These are phyloP conservation scores for Paramarasmius palmivorus DNA, from an alignment of 1,284 basidiomycete genomes.

Conservation along the genomic window DNA sequence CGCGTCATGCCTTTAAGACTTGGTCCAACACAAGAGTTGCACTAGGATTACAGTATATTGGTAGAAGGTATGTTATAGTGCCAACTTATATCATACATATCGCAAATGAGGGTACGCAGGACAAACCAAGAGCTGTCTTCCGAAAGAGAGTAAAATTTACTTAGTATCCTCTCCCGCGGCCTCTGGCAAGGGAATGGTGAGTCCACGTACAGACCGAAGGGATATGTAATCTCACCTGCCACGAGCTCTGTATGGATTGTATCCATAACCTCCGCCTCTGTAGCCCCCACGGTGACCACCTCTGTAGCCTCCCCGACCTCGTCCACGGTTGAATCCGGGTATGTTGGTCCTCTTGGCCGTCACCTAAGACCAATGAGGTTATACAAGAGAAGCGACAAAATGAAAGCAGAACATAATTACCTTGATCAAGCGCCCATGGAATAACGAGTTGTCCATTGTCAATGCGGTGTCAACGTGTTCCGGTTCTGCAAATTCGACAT, in stretches of 20 bases:
- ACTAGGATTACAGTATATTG: constrained; percentile 11
- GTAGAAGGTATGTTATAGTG: constrained; percentile 5
- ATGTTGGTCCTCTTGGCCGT: constrained; percentile 92
- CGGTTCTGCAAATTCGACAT: constrained; percentile 98
- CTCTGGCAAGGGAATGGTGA: constrained; percentile 39
- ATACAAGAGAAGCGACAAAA: constrained; percentile 7
- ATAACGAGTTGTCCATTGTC: constrained; percentile 94
- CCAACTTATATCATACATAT: constrained; percentile 27
- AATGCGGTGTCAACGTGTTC: constrained; percentile 90
- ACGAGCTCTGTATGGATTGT: constrained; percentile 75
- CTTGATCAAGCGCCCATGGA: constrained; percentile 92
- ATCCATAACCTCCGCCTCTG: constrained; percentile 72
- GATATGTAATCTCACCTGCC: constrained; percentile 63
- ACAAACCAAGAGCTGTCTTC: neutral
- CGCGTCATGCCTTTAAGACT: too few relatives aligned
- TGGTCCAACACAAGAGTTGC: constrained; percentile 22
- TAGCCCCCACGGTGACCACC: constrained; percentile 73
- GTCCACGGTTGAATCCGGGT: constrained; percentile 84
- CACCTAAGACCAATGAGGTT: constrained; percentile 52
- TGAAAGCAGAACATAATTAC: constrained; percentile 42
- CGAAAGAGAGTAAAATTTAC: neutral
- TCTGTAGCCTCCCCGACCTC: constrained; percentile 67
- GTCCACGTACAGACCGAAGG: constrained; percentile 9
- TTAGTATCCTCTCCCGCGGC: constrained; percentile 70
- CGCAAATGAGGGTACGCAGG: constrained; percentile 12